Evolutionary conservation across 2,329 filamentous ascomycete genomes (phyloP).

Genomic region (Beauveria australis): DNA sequence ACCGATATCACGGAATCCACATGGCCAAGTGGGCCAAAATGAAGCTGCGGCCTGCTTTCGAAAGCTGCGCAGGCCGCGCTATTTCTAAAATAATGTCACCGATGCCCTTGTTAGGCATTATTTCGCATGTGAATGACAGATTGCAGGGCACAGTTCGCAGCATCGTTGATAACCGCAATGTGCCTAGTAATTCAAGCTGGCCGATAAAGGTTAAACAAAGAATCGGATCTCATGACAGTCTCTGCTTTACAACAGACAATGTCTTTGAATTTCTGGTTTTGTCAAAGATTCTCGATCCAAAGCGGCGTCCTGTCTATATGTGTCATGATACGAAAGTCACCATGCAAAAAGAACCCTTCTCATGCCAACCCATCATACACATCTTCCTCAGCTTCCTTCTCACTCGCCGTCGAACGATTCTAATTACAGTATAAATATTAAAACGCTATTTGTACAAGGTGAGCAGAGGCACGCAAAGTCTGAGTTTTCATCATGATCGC

Average conservation of each 20-base stretch:
- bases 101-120: not conserved
- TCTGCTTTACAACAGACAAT: not conserved
- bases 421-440: not conserved
- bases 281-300: not conserved
- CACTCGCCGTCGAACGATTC: not conserved
- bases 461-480: not conserved
- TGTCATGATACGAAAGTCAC: slow-evolving; percentile 1
- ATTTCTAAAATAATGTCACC: not conserved
- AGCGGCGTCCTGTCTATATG: not conserved
- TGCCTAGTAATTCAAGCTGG: not conserved
- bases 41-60: not conserved
- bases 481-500: not conserved
- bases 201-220: not conserved
- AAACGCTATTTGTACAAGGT: slow-evolving; percentile 14
- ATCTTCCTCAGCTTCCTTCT: not conserved
- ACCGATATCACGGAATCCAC: not conserved
- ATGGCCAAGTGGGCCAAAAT: not conserved
- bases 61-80: not conserved
- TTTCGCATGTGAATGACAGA: not conserved
- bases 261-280: not conserved
- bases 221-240: not conserved
- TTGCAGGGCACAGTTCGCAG: not conserved
- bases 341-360: not conserved
- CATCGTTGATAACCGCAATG: not conserved
- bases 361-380: not conserved